phyloP scores from a whole-genome alignment of 441 rosid genomes.

The Gossypium schwendimanii region DNA sequence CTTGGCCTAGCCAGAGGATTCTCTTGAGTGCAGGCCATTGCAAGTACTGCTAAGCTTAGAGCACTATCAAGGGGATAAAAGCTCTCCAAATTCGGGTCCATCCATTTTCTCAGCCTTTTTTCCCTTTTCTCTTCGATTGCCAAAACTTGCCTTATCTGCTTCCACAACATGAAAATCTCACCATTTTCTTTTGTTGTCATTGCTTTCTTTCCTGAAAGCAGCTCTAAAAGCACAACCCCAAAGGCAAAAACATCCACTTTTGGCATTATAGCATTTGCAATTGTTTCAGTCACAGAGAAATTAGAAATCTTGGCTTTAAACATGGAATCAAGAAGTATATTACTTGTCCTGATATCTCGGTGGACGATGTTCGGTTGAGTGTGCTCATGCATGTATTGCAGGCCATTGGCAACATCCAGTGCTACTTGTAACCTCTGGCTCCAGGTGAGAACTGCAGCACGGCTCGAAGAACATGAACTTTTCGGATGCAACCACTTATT shows the following conservation, averaged over 20 bases:
- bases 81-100: conserved; percentile 49
- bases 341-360: conserved; percentile 41
- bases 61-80: conserved; percentile 44
- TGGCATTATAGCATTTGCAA: conserved; percentile 24
- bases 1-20: conserved; percentile 43
- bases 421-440: conserved; percentile 43
- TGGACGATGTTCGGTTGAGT: conserved; percentile 49
- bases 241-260: conserved; percentile 54
- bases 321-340: conserved; percentile 44
- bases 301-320: conserved; percentile 56
- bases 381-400: conserved; percentile 60
- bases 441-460: conserved; percentile 37
- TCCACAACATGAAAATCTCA: conserved; percentile 37
- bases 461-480: conserved; percentile 25
- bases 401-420: conserved; percentile 52
- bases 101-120: conserved; percentile 43
- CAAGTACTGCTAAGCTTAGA: conserved; percentile 42
- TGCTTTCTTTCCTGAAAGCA: conserved; percentile 53
- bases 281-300: conserved; percentile 45
- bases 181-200: conserved; percentile 38
- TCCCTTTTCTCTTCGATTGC: conserved; percentile 31
- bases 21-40: conserved; percentile 43
- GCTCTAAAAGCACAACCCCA: conserved; percentile 50
- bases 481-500: conserved; percentile 41
- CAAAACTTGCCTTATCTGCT: conserved; percentile 32